Evolutionary conservation across 2,329 filamentous ascomycete genomes (phyloP).

Genomic region (Cercospora sesami): DNA sequence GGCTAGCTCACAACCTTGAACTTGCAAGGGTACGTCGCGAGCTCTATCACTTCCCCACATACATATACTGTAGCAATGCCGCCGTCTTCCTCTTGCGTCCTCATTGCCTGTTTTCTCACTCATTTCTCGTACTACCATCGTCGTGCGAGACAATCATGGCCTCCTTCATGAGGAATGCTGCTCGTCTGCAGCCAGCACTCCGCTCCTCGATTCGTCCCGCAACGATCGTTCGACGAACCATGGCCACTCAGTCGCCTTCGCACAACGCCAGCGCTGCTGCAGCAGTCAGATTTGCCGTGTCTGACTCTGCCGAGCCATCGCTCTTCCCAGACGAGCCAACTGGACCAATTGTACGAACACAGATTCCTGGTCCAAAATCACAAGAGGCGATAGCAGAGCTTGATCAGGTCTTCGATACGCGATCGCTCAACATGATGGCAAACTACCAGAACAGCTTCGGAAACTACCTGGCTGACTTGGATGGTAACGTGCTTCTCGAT

Average conservation of each 20-base stretch:
- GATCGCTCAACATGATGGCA: slow-evolving; percentile 78
- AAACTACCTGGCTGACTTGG: slow-evolving; percentile 76
- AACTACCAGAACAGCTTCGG: slow-evolving; percentile 74
- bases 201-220: slow-evolving; percentile 23
- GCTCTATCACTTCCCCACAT: slow-evolving; percentile 6
- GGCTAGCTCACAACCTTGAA: background rate
- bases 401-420: slow-evolving; percentile 77
- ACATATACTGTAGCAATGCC: slow-evolving; percentile 2
- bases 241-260: slow-evolving; percentile 38
- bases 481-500: slow-evolving; percentile 71
- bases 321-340: slow-evolving; percentile 58
- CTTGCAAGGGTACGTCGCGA: background rate
- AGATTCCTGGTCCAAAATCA: slow-evolving; percentile 75
- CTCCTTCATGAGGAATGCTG: slow-evolving; percentile 36
- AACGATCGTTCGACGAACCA: slow-evolving; percentile 25
- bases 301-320: slow-evolving; percentile 33
- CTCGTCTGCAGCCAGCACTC: slow-evolving; percentile 36
- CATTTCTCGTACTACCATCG: background rate
- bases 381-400: slow-evolving; percentile 69
- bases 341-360: slow-evolving; percentile 55
- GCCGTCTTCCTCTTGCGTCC: background rate
- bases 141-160: slow-evolving; percentile 33
- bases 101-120: background rate
- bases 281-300: slow-evolving; percentile 30
- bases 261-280: slow-evolving; percentile 36